Evolutionary conservation across 2,329 filamentous ascomycete genomes (phyloP), one percentile per base, ranked within the genome.

Genomic region (Xylaria sp.): DNA sequence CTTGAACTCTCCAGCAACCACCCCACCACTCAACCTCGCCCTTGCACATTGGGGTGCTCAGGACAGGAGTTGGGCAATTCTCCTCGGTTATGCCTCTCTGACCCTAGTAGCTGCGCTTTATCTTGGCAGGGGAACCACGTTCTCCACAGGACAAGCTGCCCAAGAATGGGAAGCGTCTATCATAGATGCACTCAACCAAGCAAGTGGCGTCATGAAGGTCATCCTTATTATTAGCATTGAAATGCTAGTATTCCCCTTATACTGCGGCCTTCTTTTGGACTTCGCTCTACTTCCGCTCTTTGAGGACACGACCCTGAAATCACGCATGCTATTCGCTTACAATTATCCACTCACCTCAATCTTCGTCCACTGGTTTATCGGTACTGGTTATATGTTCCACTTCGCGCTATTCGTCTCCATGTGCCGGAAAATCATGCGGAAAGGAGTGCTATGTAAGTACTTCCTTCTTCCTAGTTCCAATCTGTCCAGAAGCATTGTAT

Each of bases 361-460:
- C 14, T 99, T 99, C 78, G 92, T 98, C 61, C 96, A 99, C 79
- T 99, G 96, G 96, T 99, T 99, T 77, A 91, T 98, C 65, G 96
- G 96, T 57, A 99, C 96, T 3, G 97, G 94, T 71, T 99, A 99
- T 81, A 99, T 99, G 97, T 99, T 99, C 82, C 96, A 99, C 79
- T 99, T 99, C 78, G 96, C 96, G 4, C 87, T 99, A 2, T 99
- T 99, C 78, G 96, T 99, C 19, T 97, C 94, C 65, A 98, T 99
- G 94, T 99, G 96, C 81, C 91, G 96, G 70, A 98, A 97, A 82
- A 97, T 98, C 67, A 93, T 99, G 91, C 91, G 96, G 71, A 93
- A 90, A 73, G 96, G 96, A 60, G 96, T 99, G 48, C 85, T 99
- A 67, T 98, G 91, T 93, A 84, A 87, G 90, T 59, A 34, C 34